Conservation (phyloP, 2,329 filamentous ascomycete genomes). For the Aspergillus fumigatiaffinis region DNA sequence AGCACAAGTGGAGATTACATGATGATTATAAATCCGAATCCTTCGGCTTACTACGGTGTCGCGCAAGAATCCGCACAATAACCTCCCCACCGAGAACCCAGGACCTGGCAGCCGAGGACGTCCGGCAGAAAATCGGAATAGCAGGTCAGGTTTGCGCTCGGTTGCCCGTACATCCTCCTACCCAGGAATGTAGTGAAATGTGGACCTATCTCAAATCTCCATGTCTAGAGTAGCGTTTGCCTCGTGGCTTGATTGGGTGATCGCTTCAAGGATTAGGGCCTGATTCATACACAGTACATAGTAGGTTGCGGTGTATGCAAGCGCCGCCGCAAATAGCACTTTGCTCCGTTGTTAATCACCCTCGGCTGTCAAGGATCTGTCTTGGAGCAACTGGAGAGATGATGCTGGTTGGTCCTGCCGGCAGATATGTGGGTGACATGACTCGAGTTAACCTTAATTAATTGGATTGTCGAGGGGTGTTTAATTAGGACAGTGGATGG, state of each 20-base stretch:
- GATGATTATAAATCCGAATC: not conserved
- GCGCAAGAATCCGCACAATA: not conserved
- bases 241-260: not conserved
- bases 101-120: not conserved
- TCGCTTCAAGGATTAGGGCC: not conserved
- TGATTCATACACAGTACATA: not conserved
- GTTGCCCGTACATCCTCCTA: not conserved
- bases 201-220: not conserved
- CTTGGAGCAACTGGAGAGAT: not conserved
- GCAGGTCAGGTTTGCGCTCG: not conserved
- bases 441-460: not conserved
- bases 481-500: not conserved
- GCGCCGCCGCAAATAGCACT: not conserved
- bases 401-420: not conserved
- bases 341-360: conserved; percentile 1
- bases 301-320: not conserved
- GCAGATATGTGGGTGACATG: conserved; percentile 2
- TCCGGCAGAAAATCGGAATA: not conserved
- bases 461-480: not conserved
- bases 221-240: not conserved
- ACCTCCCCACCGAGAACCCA: not conserved
- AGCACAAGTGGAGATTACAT: not conserved
- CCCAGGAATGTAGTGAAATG: not conserved
- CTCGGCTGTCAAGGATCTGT: not conserved
- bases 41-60: not conserved